phyloP scores from a whole-genome alignment of 192 early-diverging fungal species.

The Backusella parvicylindrica region DNA sequence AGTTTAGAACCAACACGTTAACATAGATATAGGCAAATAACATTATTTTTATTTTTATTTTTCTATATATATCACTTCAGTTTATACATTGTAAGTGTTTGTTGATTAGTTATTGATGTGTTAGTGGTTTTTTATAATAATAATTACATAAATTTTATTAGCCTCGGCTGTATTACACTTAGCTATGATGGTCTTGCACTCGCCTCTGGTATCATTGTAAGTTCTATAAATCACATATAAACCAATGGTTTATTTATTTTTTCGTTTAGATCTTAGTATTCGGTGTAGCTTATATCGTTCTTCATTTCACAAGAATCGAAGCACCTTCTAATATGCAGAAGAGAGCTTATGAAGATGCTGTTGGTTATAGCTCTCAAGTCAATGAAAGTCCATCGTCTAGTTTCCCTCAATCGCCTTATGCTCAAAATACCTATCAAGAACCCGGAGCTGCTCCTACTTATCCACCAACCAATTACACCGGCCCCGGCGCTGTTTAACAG shows the following conservation, averaged over 20 bases:
- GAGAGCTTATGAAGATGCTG: slow-evolving; percentile 13
- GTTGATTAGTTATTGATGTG: not conserved
- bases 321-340: slow-evolving; percentile 29
- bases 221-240: not conserved
- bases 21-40: not conserved
- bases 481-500: not conserved
- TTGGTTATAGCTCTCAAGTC: not conserved
- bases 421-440: not conserved
- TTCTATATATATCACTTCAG: not conserved
- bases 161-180: slow-evolving; percentile 29
- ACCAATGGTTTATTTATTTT: not conserved
- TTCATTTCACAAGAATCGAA: slow-evolving; percentile 23
- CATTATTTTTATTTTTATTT: not conserved
- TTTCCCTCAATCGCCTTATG: not conserved
- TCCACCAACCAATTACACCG: slow-evolving; percentile 1
- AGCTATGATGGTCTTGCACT: slow-evolving; percentile 8
- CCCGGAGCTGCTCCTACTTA: not conserved
- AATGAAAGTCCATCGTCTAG: not conserved
- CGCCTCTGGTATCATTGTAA: slow-evolving; percentile 32
- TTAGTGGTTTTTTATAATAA: no score
- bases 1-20: not conserved
- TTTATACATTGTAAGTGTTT: slow-evolving; percentile 28
- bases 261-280: slow-evolving; percentile 9
- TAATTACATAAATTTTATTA: no score
- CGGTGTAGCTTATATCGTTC: slow-evolving; percentile 22